These are phyloP conservation scores for Bryum argenteum DNA, from an alignment of 225 moss, liverwort and hornwort genomes.

Conservation along the genomic window DNA sequence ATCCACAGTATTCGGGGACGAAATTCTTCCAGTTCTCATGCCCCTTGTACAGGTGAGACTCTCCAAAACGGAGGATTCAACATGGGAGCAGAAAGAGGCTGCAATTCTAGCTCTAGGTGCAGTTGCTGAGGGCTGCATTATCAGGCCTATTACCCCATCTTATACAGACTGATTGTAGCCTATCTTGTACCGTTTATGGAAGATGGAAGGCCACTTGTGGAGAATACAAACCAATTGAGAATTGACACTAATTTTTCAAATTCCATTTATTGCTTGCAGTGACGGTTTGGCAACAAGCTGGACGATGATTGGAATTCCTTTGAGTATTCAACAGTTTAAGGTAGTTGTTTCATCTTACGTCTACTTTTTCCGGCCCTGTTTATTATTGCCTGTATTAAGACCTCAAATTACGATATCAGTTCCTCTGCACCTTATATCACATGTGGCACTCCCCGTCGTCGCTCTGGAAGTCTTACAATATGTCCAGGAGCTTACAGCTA, in stretches of 20 bases:
- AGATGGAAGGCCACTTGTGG: constrained; percentile 83
- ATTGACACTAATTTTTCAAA: not conserved
- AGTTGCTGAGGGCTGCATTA: constrained; percentile 96
- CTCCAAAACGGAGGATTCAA: constrained; percentile 65
- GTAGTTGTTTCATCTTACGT: no score
- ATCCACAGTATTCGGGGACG: constrained; percentile 93
- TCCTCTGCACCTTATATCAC: no score
- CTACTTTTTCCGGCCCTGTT: no score
- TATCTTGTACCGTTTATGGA: constrained; percentile 90
- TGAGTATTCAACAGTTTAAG: no score
- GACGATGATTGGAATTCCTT: no score
- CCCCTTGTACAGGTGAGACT: constrained; percentile 95
- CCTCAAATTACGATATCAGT: no score
- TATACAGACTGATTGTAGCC: constrained; percentile 90
- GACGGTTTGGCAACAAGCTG: not conserved
- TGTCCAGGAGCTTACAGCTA: constrained; percentile 78
- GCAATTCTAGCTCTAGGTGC: constrained; percentile 93
- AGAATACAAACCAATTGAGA: no score
- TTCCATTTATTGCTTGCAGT: not conserved
- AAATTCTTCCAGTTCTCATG: constrained; percentile 96
- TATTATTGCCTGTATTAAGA: no score
- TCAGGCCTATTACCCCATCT: constrained; percentile 91
- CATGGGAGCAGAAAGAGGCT: constrained; percentile 93
- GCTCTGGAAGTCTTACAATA: constrained; percentile 18
- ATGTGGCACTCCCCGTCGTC: not conserved